Base-by-base conservation (phyloP, 441 rosid genomes). In the Sinapis alba region DNA sequence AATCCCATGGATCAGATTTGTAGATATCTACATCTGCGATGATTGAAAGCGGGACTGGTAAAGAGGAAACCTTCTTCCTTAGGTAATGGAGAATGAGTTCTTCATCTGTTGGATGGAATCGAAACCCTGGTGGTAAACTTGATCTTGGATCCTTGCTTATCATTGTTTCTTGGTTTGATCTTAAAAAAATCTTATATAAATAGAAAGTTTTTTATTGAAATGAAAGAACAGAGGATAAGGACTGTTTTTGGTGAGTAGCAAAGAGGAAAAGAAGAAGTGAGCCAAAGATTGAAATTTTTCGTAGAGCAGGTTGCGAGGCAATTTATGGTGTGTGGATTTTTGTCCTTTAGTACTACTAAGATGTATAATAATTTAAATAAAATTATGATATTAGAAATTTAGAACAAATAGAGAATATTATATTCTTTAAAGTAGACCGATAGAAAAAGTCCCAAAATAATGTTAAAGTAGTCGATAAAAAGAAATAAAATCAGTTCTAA, bases 21-120 rank as follows among this genome's bases (percentile, higher is more conserved):
- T 89, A 89, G 72, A 89, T 89, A 66, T 89, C 87, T 2, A 89
- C 92, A 58, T 89, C 94, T 1, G 89, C 90, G 18, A 89, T 85
- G 79, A 89, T 82, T 23, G 94, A 89, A 61, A 78, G 82, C 0
- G 90, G 90, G 20, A 89, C 83, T 0, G 83, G 85, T 16, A 78
- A 60, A 60, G 89, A 87, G 6, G 86, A 69, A 12, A 85, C 74
- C 71, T 85, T 89, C 79, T 83, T 86, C 47, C 54, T 75, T 5
- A 89, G 79, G 78, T 89, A 89, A 80, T 89, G 89, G 77, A 86
- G 88, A 72, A 89, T 86, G 67, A 89, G 94, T 65, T 89, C 94
- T 47, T 89, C 92, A 57, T 89, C 94, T 0, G 94, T 87, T n/a
- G 94, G 94, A 79, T 89, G 94, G 71, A 89, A 89, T 75, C 94